A percentile compares a stretch with the other conserved stretches of the same genome.
Conservation (phyloP, 176 grass and related monocot species). For the Eleusine coracana region DNA sequence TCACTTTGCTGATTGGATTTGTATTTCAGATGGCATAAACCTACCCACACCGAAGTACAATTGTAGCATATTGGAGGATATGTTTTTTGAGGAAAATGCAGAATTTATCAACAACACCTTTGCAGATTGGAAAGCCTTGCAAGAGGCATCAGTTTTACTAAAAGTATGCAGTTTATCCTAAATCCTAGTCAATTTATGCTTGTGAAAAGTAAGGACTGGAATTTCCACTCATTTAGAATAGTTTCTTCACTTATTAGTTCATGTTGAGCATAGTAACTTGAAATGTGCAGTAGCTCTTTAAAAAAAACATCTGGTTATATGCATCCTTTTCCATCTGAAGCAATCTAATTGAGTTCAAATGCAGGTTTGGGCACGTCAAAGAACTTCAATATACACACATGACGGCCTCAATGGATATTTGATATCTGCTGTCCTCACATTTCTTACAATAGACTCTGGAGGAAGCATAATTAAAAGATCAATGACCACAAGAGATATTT, state of each 20-base stretch:
- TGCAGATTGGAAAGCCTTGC: constrained; percentile 64
- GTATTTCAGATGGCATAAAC: constrained; percentile 62
- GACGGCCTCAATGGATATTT: constrained; percentile 96
- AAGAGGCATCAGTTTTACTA: constrained; percentile 81
- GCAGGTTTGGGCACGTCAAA: constrained; percentile 93
- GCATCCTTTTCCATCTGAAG: constrained; percentile 4
- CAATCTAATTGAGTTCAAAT: constrained; percentile 41
- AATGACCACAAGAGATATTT: constrained; percentile 75
- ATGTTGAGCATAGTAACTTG: neutral
- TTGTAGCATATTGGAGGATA: constrained; percentile 90
- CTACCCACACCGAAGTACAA: constrained; percentile 90
- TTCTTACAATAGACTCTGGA: constrained; percentile 61
- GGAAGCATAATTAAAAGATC: constrained; percentile 71
- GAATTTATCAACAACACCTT: constrained; percentile 62
- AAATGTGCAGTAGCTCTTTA: neutral
- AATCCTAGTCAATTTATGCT: constrained; percentile 15
- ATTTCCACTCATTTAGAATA: neutral
- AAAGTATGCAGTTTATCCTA: constrained; percentile 64
- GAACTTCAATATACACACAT: constrained; percentile 74
- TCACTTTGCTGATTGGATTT: constrained; percentile 23
- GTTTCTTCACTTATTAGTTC: constrained; percentile 7
- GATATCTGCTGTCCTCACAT: constrained; percentile 69
- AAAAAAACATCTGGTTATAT: neutral
- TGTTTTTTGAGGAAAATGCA: constrained; percentile 92
- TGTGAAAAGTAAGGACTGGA: neutral